Conservation (phyloP, 768 basidiomycete species). For the Tricholoma bakamatsutake region DNA sequence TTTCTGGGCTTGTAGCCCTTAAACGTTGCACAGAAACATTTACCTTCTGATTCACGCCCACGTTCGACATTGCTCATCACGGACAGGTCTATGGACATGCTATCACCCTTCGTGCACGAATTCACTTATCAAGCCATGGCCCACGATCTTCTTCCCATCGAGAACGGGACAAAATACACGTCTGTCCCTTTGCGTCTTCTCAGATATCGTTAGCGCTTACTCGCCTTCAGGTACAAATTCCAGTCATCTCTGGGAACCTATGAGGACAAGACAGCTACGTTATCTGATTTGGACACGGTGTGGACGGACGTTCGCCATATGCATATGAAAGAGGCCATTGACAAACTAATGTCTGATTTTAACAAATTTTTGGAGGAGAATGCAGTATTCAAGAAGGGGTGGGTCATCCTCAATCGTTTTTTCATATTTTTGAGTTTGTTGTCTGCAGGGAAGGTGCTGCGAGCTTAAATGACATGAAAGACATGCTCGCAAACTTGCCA, state of each 20-base stretch:
- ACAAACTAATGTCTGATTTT: constrained; percentile 95
- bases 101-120: constrained; percentile 90
- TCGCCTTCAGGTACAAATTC: constrained; percentile 76
- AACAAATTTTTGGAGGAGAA: constrained; percentile 92
- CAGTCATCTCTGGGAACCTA: constrained; percentile 79
- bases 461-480: constrained; percentile 96
- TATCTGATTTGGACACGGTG: constrained; percentile 84
- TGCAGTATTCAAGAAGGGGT: constrained; percentile 92
- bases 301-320: constrained; percentile 94
- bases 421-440: constrained; percentile 2
- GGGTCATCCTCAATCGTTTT: constrained; percentile 17
- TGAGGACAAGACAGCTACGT: constrained; percentile 82
- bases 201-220: not conserved
- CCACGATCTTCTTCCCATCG: constrained; percentile 86
- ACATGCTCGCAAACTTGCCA: constrained; percentile 93
- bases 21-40: constrained; percentile 38
- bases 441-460: constrained; percentile 65
- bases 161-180: constrained; percentile 84
- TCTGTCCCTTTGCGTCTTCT: constrained; percentile 33
- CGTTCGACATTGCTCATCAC: constrained; percentile 85
- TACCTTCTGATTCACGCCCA: constrained; percentile 42
- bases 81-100: constrained; percentile 92
- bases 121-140: constrained; percentile 99
- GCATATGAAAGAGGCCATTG: constrained; percentile 98
- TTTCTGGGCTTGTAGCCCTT: not conserved